Base-by-base conservation (phyloP, 345 rosid genomes). In the Barbarea vulgaris region DNA sequence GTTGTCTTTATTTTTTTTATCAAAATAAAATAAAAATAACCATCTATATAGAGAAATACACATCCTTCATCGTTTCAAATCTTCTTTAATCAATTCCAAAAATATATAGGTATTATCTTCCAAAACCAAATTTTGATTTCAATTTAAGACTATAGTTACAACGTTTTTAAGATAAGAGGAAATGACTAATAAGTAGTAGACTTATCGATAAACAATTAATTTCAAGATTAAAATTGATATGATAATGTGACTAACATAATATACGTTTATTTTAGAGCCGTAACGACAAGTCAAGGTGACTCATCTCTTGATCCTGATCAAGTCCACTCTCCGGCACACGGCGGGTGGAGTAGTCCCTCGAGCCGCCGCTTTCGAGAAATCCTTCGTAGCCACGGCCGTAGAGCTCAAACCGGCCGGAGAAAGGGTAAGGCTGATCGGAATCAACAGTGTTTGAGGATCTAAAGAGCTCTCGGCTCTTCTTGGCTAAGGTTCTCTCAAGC, bases 401-500 rank as follows among this genome's bases (percentile, higher is more conserved):
- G 5, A 81, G 81, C 27, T 83, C 81, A 41, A 81, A 81, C 14
- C 72, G 69, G 25, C 81, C 78, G 6, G 76, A 67, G 36, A 72
- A 54, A 2, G 83, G 69, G 14, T 72, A 78, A 53, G 81, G 28
- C 19, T 60, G 57, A 52, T 67, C 81, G 10, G 69, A 12, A 31
- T 76, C 75, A 64, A 58, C 51, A 30, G 71, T 47, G 10, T 79
- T 56, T 57, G 74, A 64, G 5, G 67, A 66, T 41, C 54, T 75
- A 12, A 63, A 74, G 42, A 82, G 75, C 77, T 88, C 95, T 22
- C 89, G 80, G 72, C 88, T 87, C 79, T 92, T 95, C 84, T 90
- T 95, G 66, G 99, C 97, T 11, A 95, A 80, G 14, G 96, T 95
- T 74, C 97, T 82, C 64, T 92, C 99, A 21, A 92, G 90, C 83